These are phyloP conservation scores for Bipolaris bicolor DNA, from an alignment of 2,329 filamentous ascomycete species.

Conservation along the genomic window DNA sequence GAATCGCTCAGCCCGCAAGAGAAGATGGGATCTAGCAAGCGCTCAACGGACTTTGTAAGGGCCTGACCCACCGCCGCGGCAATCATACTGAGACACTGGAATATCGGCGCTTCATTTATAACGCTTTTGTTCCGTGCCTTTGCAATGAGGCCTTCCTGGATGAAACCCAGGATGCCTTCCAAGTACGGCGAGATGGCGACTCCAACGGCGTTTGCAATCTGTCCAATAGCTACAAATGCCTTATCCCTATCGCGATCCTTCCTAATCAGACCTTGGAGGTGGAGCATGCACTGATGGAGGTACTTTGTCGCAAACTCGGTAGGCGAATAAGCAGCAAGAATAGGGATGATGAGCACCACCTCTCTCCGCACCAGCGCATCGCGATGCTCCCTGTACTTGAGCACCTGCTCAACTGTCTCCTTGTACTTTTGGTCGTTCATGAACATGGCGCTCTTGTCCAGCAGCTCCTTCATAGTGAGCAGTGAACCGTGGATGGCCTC, in stretches of 20 bases:
- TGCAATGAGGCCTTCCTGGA: constrained; percentile 84
- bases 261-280: constrained; percentile 90
- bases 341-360: constrained; percentile 88
- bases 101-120: constrained; percentile 75
- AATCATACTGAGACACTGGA: constrained; percentile 96
- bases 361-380: constrained; percentile 88
- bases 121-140: constrained; percentile 70
- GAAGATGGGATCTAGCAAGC: constrained; percentile 93
- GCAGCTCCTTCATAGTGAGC: constrained; percentile 87
- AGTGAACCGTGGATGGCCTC: constrained; percentile 95
- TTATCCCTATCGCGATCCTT: constrained; percentile 89
- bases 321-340: constrained; percentile 90
- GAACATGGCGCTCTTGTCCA: constrained; percentile 97
- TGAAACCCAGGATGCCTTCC: constrained; percentile 90
- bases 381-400: constrained; percentile 89
- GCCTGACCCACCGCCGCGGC: constrained; percentile 95
- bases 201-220: constrained; percentile 94
- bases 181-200: constrained; percentile 94
- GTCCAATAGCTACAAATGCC: constrained; percentile 93
- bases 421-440: constrained; percentile 91
- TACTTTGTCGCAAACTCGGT: constrained; percentile 86
- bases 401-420: constrained; percentile 89
- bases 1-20: constrained; percentile 93
- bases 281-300: constrained; percentile 96
- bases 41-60: constrained; percentile 97